phyloP scores from a whole-genome alignment of 805 yeast species.

The Wickerhamomyces chaumierensis region DNA sequence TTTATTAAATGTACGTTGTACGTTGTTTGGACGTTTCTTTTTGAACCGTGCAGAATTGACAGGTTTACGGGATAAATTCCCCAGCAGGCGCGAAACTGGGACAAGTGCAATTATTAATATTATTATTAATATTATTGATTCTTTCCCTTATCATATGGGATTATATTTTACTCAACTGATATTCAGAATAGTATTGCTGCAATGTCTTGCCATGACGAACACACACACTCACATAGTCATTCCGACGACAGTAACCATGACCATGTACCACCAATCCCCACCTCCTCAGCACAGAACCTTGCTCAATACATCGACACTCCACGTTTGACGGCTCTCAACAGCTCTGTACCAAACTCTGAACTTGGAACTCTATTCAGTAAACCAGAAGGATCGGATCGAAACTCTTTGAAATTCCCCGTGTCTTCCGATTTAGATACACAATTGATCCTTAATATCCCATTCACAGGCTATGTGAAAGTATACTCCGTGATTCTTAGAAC shows the following conservation, averaged over 20 bases:
- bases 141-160: too few species aligned
- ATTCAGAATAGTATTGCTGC: not conserved
- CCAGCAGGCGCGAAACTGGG: too few species aligned
- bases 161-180: too few species aligned
- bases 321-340: slow-evolving; percentile 54
- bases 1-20: too few species aligned
- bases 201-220: slow-evolving; percentile 26
- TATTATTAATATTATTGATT: too few species aligned
- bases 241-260: slow-evolving; percentile 11
- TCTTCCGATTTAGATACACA: slow-evolving; percentile 78
- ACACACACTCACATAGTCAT: slow-evolving; percentile 12
- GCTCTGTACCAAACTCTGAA: slow-evolving; percentile 40
- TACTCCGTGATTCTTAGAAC: slow-evolving; percentile 66
- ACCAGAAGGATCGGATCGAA: slow-evolving; percentile 23
- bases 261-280: slow-evolving; percentile 53
- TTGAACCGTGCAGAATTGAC: too few species aligned
- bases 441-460: slow-evolving; percentile 67
- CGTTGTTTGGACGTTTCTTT: too few species aligned
- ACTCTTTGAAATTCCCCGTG: slow-evolving; percentile 32
- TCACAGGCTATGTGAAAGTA: slow-evolving; percentile 62
- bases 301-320: slow-evolving; percentile 47
- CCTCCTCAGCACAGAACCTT: slow-evolving; percentile 59
- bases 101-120: too few species aligned
- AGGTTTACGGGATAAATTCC: too few species aligned
- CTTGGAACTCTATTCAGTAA: slow-evolving; percentile 34